Conservation (phyloP, 352 stramenopile species). For the Globisporangium middletonii region DNA sequence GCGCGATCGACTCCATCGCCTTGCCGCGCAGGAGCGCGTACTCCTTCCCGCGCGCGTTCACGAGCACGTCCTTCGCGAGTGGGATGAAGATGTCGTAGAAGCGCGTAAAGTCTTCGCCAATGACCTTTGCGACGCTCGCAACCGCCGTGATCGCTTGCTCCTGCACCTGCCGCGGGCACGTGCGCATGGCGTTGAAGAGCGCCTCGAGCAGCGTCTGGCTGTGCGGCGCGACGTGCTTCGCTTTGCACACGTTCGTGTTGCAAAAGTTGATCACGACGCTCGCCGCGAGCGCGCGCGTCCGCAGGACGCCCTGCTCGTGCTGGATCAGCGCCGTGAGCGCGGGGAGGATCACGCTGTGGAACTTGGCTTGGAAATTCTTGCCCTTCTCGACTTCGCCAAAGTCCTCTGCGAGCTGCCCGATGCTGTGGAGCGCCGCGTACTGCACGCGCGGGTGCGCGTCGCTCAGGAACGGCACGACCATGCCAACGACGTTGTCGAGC, state of each 20-base stretch:
- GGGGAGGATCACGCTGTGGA: conserved; percentile 58
- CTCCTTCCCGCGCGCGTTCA: conserved; percentile 69
- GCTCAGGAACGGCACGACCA: conserved; percentile 62
- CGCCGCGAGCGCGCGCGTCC: conserved; percentile 68
- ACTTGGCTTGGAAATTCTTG: conserved; percentile 87
- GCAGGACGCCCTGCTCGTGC: conserved; percentile 57
- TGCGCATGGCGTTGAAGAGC: conserved; percentile 75
- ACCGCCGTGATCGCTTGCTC: conserved; percentile 86
- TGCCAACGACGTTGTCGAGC: conserved; percentile 65
- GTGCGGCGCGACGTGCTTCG: conserved; percentile 65
- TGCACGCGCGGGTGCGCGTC: conserved; percentile 75
- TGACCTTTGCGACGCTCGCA: conserved; percentile 79
- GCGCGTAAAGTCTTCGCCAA: conserved; percentile 64
- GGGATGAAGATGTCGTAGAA: conserved; percentile 89
- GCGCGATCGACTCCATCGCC: conserved; percentile 84
- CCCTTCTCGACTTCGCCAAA: conserved; percentile 79
- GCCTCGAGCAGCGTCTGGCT: conserved; percentile 62
- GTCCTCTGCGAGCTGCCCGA: conserved; percentile 79
- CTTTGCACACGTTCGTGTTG: conserved; percentile 80
- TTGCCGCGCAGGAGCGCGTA: conserved; percentile 81
- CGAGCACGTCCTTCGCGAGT: conserved; percentile 77
- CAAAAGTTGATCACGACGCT: conserved; percentile 85
- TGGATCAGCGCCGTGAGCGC: conserved; percentile 59
- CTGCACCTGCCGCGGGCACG: conserved; percentile 75
- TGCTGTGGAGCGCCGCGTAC: conserved; percentile 78